Percentiles rank a stretch among this genome's conserved stretches.
phyloP scores from a whole-genome alignment of 2,329 filamentous ascomycete genomes.

The Geosmithia flava region DNA sequence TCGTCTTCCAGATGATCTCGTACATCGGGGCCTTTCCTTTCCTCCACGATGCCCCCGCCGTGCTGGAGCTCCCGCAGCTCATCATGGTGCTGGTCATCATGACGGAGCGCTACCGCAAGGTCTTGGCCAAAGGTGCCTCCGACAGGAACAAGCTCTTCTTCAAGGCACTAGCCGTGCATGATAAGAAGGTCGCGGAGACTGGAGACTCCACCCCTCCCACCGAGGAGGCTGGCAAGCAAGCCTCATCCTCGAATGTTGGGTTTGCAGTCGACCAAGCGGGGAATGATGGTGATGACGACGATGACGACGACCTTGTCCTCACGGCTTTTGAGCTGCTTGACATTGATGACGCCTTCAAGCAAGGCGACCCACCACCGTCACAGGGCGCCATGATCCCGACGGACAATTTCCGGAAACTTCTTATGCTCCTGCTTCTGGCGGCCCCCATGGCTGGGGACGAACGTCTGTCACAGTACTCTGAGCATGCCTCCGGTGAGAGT shows the following conservation, averaged over 20 bases:
- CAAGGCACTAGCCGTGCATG: constrained; percentile 59
- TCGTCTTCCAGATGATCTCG: constrained; percentile 60
- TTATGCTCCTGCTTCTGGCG: constrained; percentile 57
- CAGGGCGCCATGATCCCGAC: constrained; percentile 59
- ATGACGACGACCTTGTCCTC: constrained; percentile 52
- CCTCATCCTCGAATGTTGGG: constrained; percentile 16
- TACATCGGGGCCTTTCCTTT: constrained; percentile 66
- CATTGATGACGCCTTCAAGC: constrained; percentile 46
- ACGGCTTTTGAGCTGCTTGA: constrained; percentile 59
- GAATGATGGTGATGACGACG: constrained; percentile 31
- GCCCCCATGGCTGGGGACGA: constrained; percentile 55
- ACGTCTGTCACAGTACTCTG: constrained; percentile 47
- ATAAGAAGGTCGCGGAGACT: constrained; percentile 36
- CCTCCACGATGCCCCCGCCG: constrained; percentile 54
- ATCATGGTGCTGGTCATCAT: constrained; percentile 62
- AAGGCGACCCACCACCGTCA: constrained; percentile 34
- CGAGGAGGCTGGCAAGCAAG: constrained; percentile 4
- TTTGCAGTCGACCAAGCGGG: constrained; percentile 33
- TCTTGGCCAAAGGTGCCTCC: constrained; percentile 43
- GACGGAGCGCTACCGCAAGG: constrained; percentile 55
- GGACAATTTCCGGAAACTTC: constrained; percentile 58
- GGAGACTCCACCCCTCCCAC: constrained; percentile 3
- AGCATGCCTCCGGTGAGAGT: constrained; percentile 40
- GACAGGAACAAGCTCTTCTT: constrained; percentile 56
- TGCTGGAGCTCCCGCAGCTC: constrained; percentile 57